Evolutionary conservation across 75 land plant genomes (phyloP), one percentile per base, ranked within the genome.

Genomic region (Cunninghamia lanceolata): DNA sequence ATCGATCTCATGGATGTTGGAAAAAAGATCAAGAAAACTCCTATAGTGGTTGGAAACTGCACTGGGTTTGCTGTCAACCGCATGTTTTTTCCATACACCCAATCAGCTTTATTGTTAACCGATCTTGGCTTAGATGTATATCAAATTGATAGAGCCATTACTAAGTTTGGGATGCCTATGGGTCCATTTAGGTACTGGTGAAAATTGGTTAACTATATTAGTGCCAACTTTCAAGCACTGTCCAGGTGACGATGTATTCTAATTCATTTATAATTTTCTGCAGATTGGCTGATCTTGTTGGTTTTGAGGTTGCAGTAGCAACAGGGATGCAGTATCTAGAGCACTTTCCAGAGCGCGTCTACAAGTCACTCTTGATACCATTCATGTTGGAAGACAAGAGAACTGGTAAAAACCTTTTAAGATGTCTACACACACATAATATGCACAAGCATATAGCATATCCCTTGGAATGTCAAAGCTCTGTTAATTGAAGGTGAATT

Each of bases 141-240:
- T 75, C 90, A 87, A 80, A 93, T 96, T 90, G 97, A 96, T 85
- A 87, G 82, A 43, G 94, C 85, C 71, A 87, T 92, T 46, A 87
- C 93, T 82, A 93, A 90, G 32, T 96, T 96, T 87, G 97, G 97
- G 73, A 94, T 96, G 97, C 97, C 96, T 25, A 93, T 96, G 95
- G 97, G 96, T 45, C 97, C 97, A 56, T 96, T 96, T 89, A 94
- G 97, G 94, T 95, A 89, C 73, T 2, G 32, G 38, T 28, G 38
- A 32, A 50, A 38, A 36, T 19, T 39, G 47, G 36, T 56, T 36
- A 52, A 47, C n/a, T 71, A 63, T 46, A 35, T 32, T 21, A 3
- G 19, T 4, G 38, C 45, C 28, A 34, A 43, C 50, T 80, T 45
- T 10, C 11, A 59, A 36, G 71, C 56, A 28, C 15, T 84, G 71